Evolutionary conservation across 2,329 filamentous ascomycete species (phyloP).

Genomic region (Colletotrichum sp.): DNA sequence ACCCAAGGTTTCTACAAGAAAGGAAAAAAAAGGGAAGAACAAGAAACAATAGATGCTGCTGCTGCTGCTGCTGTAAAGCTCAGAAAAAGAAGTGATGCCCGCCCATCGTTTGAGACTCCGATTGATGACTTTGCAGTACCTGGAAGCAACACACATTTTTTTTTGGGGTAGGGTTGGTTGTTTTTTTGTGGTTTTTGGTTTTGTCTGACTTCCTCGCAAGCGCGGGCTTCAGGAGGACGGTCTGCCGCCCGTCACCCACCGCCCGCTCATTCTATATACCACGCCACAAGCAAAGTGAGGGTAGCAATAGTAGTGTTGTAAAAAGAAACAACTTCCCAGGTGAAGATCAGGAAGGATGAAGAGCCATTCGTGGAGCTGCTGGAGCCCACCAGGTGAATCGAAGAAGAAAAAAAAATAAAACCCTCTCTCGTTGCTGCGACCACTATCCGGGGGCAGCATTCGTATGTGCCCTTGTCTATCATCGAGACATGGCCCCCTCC

Average conservation of each 20-base stretch:
- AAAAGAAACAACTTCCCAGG: slow-evolving; percentile 5
- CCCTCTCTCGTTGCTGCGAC: slow-evolving; percentile 20
- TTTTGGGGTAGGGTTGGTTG: background rate
- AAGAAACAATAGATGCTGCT: background rate
- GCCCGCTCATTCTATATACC: slow-evolving; percentile 12
- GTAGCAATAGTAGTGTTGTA: slow-evolving; percentile 12
- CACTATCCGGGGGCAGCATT: slow-evolving; percentile 11
- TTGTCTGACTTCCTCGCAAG: slow-evolving; percentile 2
- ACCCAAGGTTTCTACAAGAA: background rate
- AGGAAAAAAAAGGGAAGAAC: background rate
- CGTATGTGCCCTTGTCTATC: slow-evolving; percentile 14
- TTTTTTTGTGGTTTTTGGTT: background rate
- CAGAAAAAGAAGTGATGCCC: background rate
- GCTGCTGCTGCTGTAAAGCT: background rate
- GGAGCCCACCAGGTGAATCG: slow-evolving; percentile 3
- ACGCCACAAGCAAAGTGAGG: slow-evolving; percentile 17
- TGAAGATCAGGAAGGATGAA: slow-evolving; percentile 3
- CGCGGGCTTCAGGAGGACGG: background rate
- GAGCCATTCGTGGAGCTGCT: background rate
- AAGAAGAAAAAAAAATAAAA: slow-evolving; percentile 12
- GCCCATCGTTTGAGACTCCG: background rate
- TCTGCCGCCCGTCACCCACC: background rate
- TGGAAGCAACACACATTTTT: background rate
- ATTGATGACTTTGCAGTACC: background rate
- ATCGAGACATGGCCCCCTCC: slow-evolving; percentile 20